Conservation (phyloP, 495 filamentous ascomycete genomes). For the Acidomyces sp. region DNA sequence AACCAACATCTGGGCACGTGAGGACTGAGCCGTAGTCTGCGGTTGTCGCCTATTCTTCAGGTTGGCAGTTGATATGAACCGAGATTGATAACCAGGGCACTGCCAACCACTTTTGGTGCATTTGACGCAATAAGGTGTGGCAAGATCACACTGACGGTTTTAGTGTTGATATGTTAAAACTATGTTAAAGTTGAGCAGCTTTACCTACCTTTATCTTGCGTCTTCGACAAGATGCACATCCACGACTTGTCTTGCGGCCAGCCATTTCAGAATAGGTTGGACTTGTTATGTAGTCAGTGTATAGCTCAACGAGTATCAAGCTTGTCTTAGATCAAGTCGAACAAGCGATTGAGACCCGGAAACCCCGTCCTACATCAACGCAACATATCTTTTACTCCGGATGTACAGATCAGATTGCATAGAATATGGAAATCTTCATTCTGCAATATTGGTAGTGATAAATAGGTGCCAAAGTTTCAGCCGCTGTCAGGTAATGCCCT, state of each 20-base stretch:
- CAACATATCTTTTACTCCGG: no score
- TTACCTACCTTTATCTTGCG: conserved; percentile 5
- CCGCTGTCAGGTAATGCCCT: no score
- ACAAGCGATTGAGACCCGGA: no score
- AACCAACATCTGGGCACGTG: background rate
- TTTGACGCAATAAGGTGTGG: background rate
- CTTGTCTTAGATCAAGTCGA: background rate
- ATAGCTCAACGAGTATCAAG: background rate
- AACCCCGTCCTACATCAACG: no score
- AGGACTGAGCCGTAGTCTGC: background rate
- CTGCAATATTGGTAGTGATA: no score
- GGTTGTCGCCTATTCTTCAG: background rate
- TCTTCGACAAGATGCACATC: conserved; percentile 4
- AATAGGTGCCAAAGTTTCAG: no score
- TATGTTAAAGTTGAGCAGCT: background rate
- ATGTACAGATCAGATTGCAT: no score
- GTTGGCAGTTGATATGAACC: conserved; percentile 1
- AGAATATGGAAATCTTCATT: no score
- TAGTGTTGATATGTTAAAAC: background rate
- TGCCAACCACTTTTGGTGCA: conserved; percentile 5
- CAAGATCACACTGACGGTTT: conserved; percentile 2
- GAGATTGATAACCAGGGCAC: conserved; percentile 5
- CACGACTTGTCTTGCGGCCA: conserved; percentile 3
- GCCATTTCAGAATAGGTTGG: no score
- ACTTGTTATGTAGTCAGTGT: background rate